phyloP scores from a whole-genome alignment of 1,139 yeast species.

The Candida sanyaensis region DNA sequence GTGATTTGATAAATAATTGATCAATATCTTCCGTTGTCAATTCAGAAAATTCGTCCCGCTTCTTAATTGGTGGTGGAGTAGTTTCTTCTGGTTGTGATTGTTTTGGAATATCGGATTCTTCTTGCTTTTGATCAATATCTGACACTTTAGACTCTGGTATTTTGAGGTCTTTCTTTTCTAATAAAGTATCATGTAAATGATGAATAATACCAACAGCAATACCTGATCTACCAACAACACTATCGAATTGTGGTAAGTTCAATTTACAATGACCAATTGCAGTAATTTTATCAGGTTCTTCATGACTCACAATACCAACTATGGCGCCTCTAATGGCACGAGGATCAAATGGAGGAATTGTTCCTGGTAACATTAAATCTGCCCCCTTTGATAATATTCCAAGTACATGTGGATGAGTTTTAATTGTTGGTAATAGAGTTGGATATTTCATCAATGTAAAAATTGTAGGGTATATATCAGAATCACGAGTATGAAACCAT shows the following conservation, averaged over 20 bases:
- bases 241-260: constrained; percentile 46
- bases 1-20: constrained; percentile 66
- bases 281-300: constrained; percentile 62
- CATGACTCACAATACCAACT: constrained; percentile 71
- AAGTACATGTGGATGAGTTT: constrained; percentile 75
- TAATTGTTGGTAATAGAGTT: constrained; percentile 60
- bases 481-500: constrained; percentile 68
- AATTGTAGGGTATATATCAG: constrained; percentile 65
- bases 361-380: constrained; percentile 89
- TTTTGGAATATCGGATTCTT: constrained; percentile 25
- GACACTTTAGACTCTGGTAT: neutral
- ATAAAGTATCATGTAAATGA: constrained; percentile 52
- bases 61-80: neutral
- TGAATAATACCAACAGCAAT: constrained; percentile 68
- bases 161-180: constrained; percentile 4
- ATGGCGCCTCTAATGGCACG: constrained; percentile 48
- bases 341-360: constrained; percentile 72
- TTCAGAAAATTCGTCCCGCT: constrained; percentile 6
- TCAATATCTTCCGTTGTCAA: constrained; percentile 76
- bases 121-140: constrained; percentile 29
- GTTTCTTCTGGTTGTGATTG: neutral
- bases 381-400: constrained; percentile 72
- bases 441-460: constrained; percentile 75
- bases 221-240: constrained; percentile 59
- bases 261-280: constrained; percentile 74